Conservation (phyloP, 768 basidiomycete genomes). For the Mycena venus region DNA sequence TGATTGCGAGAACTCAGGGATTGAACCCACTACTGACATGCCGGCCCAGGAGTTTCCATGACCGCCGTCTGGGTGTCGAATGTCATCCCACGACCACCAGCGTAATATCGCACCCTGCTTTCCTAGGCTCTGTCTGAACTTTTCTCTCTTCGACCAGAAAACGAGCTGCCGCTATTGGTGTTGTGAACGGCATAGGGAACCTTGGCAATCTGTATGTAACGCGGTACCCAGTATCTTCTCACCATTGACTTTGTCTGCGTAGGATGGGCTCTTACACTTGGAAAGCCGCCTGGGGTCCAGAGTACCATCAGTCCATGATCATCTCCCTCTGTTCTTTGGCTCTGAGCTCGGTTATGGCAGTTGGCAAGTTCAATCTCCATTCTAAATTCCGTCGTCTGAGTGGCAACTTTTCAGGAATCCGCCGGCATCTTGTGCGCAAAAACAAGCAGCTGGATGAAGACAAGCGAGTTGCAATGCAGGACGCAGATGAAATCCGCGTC, state of each 20-base stretch:
- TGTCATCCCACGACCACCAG: conserved; percentile 70
- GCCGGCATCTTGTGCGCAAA: conserved; percentile 62
- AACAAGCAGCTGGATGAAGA: conserved; percentile 66
- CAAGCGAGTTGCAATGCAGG: conserved; percentile 59
- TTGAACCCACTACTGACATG: neutral
- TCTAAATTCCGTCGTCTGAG: neutral
- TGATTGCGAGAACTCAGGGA: conserved; percentile 36
- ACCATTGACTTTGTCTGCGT: neutral
- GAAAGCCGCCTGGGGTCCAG: conserved; percentile 72
- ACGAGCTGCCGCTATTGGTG: conserved; percentile 69
- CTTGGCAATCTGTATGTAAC: conserved; percentile 67
- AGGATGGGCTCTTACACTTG: conserved; percentile 75
- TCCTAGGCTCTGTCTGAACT: neutral
- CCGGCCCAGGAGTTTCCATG: conserved; percentile 54
- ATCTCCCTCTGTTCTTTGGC: conserved; percentile 50
- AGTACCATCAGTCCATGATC: conserved; percentile 73
- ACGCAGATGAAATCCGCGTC: conserved; percentile 62
- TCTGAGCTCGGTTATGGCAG: conserved; percentile 42
- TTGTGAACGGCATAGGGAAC: conserved; percentile 72
- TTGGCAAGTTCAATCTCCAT: conserved; percentile 29
- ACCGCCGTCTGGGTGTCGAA: conserved; percentile 76
- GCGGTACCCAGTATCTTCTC: no score
- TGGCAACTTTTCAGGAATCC: conserved; percentile 46
- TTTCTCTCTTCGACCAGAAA: conserved; percentile 47
- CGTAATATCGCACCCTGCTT: conserved; percentile 50